phyloP scores from a whole-genome alignment of 495 filamentous ascomycete species.

The Xylaria bambusicola region DNA sequence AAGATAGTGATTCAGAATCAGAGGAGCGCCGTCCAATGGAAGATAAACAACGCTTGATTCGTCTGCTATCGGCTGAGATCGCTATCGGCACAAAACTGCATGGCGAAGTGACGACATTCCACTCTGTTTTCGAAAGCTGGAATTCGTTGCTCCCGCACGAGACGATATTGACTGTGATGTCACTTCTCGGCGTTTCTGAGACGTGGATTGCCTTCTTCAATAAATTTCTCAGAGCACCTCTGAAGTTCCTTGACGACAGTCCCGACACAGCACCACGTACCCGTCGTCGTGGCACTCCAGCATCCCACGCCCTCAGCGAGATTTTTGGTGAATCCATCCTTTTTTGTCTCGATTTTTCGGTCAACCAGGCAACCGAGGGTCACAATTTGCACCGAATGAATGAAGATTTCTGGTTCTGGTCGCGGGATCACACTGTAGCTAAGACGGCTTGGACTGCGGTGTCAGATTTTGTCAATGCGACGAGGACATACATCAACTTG shows the following conservation, averaged over 20 bases:
- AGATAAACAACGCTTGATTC: conserved; percentile 61
- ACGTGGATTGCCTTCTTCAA: conserved; percentile 65
- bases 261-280: conserved; percentile 44
- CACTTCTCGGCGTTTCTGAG: conserved; percentile 61
- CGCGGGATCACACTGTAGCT: conserved; percentile 50
- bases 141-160: conserved; percentile 62
- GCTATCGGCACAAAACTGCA: conserved; percentile 59
- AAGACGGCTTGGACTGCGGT: conserved; percentile 62
- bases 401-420: conserved; percentile 74
- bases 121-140: conserved; percentile 65
- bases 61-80: conserved; percentile 63
- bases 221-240: conserved; percentile 59
- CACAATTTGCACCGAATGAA: conserved; percentile 62
- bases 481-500: conserved; percentile 59
- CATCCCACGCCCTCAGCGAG: conserved; percentile 60
- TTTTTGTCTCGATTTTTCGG: conserved; percentile 66
- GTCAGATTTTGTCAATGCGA: conserved; percentile 52
- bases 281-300: conserved; percentile 55
- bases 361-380: conserved; percentile 60
- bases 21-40: conserved; percentile 47
- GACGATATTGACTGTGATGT: conserved; percentile 56
- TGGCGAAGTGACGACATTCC: conserved; percentile 60
- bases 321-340: conserved; percentile 62
- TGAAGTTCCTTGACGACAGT: conserved; percentile 60
- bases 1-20: too few relatives aligned